Percentiles rank a stretch among this genome's conserved stretches.
Evolutionary conservation across 345 rosid genomes (phyloP).

Genomic region (Euclidium syriacum): DNA sequence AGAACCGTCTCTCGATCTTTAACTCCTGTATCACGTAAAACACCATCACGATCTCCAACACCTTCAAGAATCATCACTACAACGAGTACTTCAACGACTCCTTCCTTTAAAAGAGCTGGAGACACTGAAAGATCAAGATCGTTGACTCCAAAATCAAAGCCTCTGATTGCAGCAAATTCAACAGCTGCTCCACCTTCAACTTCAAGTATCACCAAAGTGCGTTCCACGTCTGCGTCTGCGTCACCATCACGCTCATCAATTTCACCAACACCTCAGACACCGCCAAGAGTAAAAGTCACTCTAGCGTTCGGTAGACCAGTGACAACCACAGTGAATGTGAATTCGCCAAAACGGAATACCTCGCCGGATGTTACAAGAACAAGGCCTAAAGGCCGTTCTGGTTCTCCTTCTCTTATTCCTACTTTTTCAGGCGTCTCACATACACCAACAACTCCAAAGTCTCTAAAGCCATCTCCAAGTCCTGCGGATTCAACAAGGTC

Average conservation of each 20-base stretch:
- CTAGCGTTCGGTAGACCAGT: slow-evolving; percentile 31
- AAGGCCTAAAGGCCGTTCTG: slow-evolving; percentile 9
- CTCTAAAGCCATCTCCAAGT: slow-evolving; percentile 6
- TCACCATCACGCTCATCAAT: slow-evolving; percentile 14
- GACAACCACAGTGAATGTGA: slow-evolving; percentile 9
- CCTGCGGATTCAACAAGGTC: slow-evolving; percentile 5
- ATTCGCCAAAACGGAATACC: slow-evolving; percentile 17
- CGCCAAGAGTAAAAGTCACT: slow-evolving; percentile 24
- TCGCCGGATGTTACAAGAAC: slow-evolving; percentile 18
- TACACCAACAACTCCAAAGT: neutral
- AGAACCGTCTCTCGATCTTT: slow-evolving; percentile 21
- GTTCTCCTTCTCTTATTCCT: slow-evolving; percentile 20
- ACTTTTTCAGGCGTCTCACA: neutral
- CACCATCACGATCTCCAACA: slow-evolving; percentile 17
- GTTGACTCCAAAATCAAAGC: slow-evolving; percentile 24
- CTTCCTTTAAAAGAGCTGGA: slow-evolving; percentile 4
- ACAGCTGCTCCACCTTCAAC: neutral
- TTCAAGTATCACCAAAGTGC: slow-evolving; percentile 5
- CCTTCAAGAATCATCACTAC: slow-evolving; percentile 19
- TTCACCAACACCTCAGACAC: slow-evolving; percentile 23
- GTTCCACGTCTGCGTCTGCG: slow-evolving; percentile 17
- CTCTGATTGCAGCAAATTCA: neutral
- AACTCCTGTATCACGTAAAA: slow-evolving; percentile 23
- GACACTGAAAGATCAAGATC: slow-evolving; percentile 29
- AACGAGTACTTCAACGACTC: slow-evolving; percentile 10